Base-by-base conservation (phyloP, 768 basidiomycete species). In the Boletus vermiculosoides region DNA sequence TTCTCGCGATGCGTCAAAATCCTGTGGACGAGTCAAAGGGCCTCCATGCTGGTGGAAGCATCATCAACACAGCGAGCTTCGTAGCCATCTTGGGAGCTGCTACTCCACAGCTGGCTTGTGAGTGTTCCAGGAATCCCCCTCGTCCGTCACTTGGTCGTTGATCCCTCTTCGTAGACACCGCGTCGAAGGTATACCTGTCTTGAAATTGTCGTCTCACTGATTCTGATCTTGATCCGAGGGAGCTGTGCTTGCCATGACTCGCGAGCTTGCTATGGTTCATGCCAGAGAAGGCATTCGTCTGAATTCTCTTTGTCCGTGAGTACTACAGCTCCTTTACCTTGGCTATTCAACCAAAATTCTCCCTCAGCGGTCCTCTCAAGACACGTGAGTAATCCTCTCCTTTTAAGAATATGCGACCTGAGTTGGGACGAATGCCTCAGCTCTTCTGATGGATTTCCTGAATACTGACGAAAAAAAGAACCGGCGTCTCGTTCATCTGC, bases 51-150 rank as follows among this genome's bases (percentile, higher is more conserved):
- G 92, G 92, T 45, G 92, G 92, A 56, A 93, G 91, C 65, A 95
- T 99, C 77, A 98, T 98, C 76, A 98, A 98, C 75, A 95, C 93
- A 11, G 96, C 97, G 4, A 95, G 92, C 67, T 99, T 99, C 70
- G 97, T 99, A 20, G 95, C 95, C 15, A 74, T 94, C 58, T 77
- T 96, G 80, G 97, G 97, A 37, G 97, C 97, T 52, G 97, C 97
- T 11, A 98, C 97, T 3, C 95, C 97, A 52, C 97, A 99, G 70
- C 76, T 99, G n/a, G 97, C 97, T 52, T 99, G 94, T 94, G 60
- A 67, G 48, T 51, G 34, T 51, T 40, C 22, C 8, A 36, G 36
- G n/a, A 46, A 22, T 7, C 28, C 9, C 34, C 16, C 40, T 23
- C 5, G 22, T 49, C 28, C 23, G 7, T 20, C n/a, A 45, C 25